A percentile compares a stretch with the other conserved stretches of the same genome.
Evolutionary conservation across 768 basidiomycete species (phyloP).

Genomic region (Hemileccinum impolitum): DNA sequence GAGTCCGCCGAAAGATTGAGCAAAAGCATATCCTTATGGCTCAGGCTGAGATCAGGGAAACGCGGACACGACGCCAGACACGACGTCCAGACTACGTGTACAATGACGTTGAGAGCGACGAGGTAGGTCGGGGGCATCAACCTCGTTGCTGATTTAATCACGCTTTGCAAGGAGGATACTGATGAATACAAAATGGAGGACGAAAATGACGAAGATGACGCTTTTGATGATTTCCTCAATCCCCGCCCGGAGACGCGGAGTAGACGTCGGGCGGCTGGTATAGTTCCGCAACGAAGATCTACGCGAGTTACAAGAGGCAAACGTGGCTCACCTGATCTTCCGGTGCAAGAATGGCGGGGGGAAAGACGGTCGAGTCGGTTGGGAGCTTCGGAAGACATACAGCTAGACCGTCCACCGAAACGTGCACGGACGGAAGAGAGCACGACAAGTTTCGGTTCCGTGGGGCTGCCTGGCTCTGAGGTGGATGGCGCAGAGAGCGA

Average conservation of each 20-base stretch:
- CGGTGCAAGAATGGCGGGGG: conserved; percentile 62
- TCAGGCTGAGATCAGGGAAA: conserved; percentile 76
- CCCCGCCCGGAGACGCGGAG: conserved; percentile 42
- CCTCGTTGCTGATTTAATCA: conserved; percentile 18
- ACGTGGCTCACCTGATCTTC: conserved; percentile 48
- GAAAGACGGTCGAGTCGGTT: conserved; percentile 71
- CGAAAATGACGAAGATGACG: conserved; percentile 64
- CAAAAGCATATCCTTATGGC: conserved; percentile 61
- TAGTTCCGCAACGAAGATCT: conserved; percentile 47
- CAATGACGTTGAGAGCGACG: conserved; percentile 63
- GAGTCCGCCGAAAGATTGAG: conserved; percentile 65
- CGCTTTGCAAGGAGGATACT: conserved; percentile 46
- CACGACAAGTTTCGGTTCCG: conserved; percentile 49
- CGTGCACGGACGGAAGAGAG: conserved; percentile 80
- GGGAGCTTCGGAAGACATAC: conserved; percentile 51
- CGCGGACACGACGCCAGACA: conserved; percentile 71
- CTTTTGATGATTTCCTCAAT: conserved; percentile 36
- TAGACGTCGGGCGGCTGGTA: conserved; percentile 37
- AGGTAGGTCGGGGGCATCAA: conserved; percentile 32
- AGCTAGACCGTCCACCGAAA: conserved; percentile 54
- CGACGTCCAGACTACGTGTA: conserved; percentile 82
- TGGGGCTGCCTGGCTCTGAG: conserved; percentile 28
- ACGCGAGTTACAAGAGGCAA: conserved; percentile 50
- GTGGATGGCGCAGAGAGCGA: conserved; percentile 29
- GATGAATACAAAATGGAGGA: conserved; percentile 68